Base-by-base conservation (phyloP, 139 green algal genomes). In the Haematococcus lacustris region DNA sequence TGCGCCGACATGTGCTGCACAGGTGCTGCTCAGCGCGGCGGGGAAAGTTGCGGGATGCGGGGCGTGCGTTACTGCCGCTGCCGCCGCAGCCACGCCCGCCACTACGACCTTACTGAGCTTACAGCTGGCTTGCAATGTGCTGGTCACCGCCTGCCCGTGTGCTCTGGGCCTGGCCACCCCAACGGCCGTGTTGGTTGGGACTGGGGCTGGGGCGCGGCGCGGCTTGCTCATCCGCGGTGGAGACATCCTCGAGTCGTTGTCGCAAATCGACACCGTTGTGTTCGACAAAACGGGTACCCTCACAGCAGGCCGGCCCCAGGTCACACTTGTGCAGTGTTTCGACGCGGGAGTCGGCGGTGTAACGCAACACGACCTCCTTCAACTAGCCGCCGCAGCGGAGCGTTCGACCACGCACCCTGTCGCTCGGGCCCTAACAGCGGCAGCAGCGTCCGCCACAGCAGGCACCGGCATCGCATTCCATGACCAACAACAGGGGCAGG, bases 221-320 rank as follows among this genome's bases (percentile, higher is more conserved):
- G 93, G 93, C 3, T 84, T 98, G 70, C 85, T 97, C 2, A 89
- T 98, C 43, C 79, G 91, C 0, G 91, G 90, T 3, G 91, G 88
- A 0, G 92, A 97, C 74, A 79, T 92, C 3, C 63, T 97, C 66
- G 91, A 96, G 71, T 73, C 51, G 37, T 66, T 65, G 2, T 32
- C 57, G n/a, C 76, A 90, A 32, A 76, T 96, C 2, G 87, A 96
- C 80, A 92, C 86, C 0, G 85, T 97, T 3, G 83, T 97, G 28
- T 94, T 97, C 76, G 93, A 98, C 81, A 98, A 98, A 85, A 98
- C 93, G 0, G 93, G 93, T 53, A 98, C 93, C 0, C 79, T 98
- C 3, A 98, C 93, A 3, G 38, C 66, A 0, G 93, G 93, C 50
- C 82, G 81, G 59, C 93, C 93, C 1, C 74, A 76, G 2, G 86